Conservation (phyloP, 495 filamentous ascomycete species). For the Tuber indicum region DNA sequence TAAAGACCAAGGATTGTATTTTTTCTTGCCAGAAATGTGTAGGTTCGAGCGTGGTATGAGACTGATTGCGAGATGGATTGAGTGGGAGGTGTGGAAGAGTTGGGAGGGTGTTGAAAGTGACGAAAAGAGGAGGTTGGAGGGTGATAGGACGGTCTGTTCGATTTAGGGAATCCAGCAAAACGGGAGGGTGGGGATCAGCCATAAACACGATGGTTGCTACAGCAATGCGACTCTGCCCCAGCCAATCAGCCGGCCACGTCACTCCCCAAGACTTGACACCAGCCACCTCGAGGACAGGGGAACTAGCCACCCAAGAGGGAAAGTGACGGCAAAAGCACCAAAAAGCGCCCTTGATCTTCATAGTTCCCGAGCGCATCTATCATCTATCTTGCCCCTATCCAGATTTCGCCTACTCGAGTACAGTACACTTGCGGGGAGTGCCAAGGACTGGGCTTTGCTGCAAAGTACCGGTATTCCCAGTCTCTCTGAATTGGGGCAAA, state of each 20-base stretch:
- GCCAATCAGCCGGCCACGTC: constrained; percentile 14
- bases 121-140: constrained; percentile 11
- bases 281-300: background rate
- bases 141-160: background rate
- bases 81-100: constrained; percentile 5
- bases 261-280: background rate
- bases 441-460: background rate
- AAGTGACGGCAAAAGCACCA: background rate
- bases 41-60: constrained; percentile 7
- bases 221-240: constrained; percentile 7
- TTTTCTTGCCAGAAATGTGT: constrained; percentile 15
- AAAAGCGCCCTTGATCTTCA: background rate
- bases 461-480: background rate
- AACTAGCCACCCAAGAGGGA: background rate
- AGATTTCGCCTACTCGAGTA: background rate
- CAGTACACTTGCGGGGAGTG: background rate
- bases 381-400: background rate
- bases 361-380: background rate
- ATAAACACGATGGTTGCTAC: constrained; percentile 31
- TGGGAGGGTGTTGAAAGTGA: constrained; percentile 9
- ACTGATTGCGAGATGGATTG: background rate
- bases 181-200: constrained; percentile 20
- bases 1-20: background rate
- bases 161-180: constrained; percentile 21
- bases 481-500: background rate